Evolutionary conservation across 305 asterid species (phyloP).

Genomic region (Stenogyne calaminthoides): DNA sequence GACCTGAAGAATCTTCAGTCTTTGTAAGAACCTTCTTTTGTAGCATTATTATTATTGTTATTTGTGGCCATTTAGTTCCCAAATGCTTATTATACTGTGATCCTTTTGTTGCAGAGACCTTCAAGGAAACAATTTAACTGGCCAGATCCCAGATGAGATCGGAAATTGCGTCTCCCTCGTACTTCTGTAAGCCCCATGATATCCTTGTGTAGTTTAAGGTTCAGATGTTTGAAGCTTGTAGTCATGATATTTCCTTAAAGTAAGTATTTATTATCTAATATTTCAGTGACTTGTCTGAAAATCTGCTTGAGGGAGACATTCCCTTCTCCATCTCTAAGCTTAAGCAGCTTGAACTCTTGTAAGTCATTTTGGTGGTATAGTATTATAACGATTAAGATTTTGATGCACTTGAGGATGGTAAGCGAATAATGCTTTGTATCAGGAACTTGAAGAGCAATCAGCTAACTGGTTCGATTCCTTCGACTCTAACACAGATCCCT

Average conservation of each 20-base stretch:
- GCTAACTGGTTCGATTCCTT: constrained; percentile 92
- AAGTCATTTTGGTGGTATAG: constrained; percentile 33
- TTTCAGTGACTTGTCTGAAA: constrained; percentile 88
- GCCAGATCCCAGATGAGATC: constrained; percentile 93
- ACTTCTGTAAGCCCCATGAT: constrained; percentile 50
- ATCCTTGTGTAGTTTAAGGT: neutral
- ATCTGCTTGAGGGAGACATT: constrained; percentile 78
- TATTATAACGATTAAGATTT: neutral
- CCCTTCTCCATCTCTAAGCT: constrained; percentile 92
- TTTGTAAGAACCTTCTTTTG: constrained; percentile 49
- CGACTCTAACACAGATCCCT: constrained; percentile 94
- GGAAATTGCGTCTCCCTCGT: constrained; percentile 71
- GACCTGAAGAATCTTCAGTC: constrained; percentile 70
- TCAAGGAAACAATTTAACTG: constrained; percentile 84
- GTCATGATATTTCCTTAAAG: neutral
- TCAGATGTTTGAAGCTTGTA: neutral
- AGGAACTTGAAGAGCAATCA: constrained; percentile 90
- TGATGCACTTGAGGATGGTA: neutral
- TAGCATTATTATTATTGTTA: neutral
- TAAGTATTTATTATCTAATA: neutral
- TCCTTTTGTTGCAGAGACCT: constrained; percentile 61
- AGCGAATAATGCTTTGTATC: neutral
- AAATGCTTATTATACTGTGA: neutral
- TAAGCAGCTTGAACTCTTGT: constrained; percentile 89
- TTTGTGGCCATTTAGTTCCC: neutral